phyloP scores from a whole-genome alignment of 768 basidiomycete genomes.

The Hypholoma fasciculare region DNA sequence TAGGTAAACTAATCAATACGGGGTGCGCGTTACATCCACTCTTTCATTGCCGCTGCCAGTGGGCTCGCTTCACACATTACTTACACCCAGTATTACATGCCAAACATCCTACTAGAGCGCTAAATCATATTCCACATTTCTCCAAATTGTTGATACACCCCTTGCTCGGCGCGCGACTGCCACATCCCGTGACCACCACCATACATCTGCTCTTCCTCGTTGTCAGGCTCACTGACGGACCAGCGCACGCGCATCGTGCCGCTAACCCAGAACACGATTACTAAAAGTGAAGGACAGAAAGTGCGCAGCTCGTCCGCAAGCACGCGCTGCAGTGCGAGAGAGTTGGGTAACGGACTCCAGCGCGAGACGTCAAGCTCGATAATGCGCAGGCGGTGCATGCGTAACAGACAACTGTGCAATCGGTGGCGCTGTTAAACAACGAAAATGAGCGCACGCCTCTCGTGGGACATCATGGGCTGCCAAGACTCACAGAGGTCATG shows the following conservation, averaged over 20 bases:
- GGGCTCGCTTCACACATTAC: too few relatives aligned
- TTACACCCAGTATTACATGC: too few relatives aligned
- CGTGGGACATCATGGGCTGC: neutral
- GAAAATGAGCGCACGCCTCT: neutral
- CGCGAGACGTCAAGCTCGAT: constrained; percentile 33
- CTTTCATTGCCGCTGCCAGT: too few relatives aligned
- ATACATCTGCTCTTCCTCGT: neutral
- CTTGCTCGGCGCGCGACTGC: neutral
- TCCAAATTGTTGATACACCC: neutral
- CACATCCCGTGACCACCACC: neutral
- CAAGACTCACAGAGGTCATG: constrained; percentile 21
- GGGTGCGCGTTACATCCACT: too few relatives aligned
- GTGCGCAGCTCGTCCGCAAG: constrained; percentile 32
- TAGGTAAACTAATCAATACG: too few relatives aligned
- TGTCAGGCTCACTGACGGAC: constrained; percentile 2
- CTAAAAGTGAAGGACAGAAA: constrained; percentile 26
- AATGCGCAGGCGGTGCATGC: constrained; percentile 24
- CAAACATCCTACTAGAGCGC: neutral
- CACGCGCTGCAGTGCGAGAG: constrained; percentile 23
- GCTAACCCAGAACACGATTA: constrained; percentile 31
- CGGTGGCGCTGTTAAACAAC: constrained; percentile 23
- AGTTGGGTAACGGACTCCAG: constrained; percentile 27
- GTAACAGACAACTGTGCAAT: constrained; percentile 25
- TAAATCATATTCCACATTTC: neutral
- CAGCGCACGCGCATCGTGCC: constrained; percentile 23